Evolutionary conservation across 1,284 basidiomycete species (phyloP).

Genomic region (Cutaneotrichosporon sp.): DNA sequence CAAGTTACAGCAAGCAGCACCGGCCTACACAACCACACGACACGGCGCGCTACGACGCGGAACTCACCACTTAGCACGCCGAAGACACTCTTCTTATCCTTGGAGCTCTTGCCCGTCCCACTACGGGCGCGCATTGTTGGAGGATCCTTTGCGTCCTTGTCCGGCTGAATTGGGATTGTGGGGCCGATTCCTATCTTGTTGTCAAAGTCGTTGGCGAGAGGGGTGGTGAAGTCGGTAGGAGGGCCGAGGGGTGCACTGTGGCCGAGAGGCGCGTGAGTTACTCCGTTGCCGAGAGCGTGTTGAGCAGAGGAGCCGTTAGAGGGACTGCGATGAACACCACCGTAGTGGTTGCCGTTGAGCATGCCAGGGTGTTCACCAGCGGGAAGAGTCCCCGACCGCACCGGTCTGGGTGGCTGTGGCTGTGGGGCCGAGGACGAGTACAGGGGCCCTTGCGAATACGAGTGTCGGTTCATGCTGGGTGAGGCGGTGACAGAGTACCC

Average conservation of each 20-base stretch:
- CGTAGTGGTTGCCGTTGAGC: slow-evolving; percentile 4
- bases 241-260: slow-evolving; percentile 28
- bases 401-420: slow-evolving; percentile 37
- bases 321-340: not conserved
- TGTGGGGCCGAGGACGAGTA: not conserved
- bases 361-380: slow-evolving; percentile 27
- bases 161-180: slow-evolving; percentile 15
- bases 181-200: slow-evolving; percentile 32
- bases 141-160: slow-evolving; percentile 39
- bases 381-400: slow-evolving; percentile 45
- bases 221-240: slow-evolving; percentile 2
- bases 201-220: slow-evolving; percentile 36
- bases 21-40: too few species aligned
- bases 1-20: too few species aligned
- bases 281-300: slow-evolving; percentile 13
- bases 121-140: slow-evolving; percentile 40
- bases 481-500: slow-evolving; percentile 36
- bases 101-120: slow-evolving; percentile 46
- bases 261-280: too few species aligned
- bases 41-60: too few species aligned
- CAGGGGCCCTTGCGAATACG: slow-evolving; percentile 15
- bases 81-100: slow-evolving; percentile 50
- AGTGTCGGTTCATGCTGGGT: slow-evolving; percentile 45
- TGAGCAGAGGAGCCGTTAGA: slow-evolving; percentile 10
- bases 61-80: slow-evolving; percentile 48